Evolutionary conservation across 2,329 filamentous ascomycete species (phyloP).

Genomic region (Neofusicoccum cordaticola): DNA sequence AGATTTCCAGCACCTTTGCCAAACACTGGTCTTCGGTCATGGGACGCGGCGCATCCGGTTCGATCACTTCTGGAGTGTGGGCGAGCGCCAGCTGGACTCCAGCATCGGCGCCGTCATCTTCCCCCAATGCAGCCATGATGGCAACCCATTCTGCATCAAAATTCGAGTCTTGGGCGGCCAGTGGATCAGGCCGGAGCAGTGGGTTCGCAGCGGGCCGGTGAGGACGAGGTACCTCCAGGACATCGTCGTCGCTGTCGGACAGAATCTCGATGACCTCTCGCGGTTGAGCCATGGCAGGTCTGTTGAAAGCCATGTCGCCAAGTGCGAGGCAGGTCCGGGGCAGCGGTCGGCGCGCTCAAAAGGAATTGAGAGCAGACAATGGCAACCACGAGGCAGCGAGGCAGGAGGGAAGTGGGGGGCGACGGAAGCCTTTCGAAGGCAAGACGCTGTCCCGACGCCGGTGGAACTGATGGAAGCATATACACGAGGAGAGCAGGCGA

Average conservation of each 20-base stretch:
- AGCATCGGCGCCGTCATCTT: background rate
- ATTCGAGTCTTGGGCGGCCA: too few relatives aligned
- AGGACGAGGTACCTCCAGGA: background rate
- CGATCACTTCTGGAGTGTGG: background rate
- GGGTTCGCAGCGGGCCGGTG: background rate
- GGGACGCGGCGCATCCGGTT: background rate
- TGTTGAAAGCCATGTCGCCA: background rate
- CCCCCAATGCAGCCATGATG: background rate
- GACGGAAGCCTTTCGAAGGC: background rate
- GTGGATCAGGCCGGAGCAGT: background rate
- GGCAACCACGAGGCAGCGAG: background rate
- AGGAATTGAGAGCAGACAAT: background rate
- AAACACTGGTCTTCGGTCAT: conserved; percentile 27
- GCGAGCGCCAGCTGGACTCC: too few relatives aligned
- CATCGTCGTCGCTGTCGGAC: background rate
- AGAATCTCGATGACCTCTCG: conserved; percentile 10
- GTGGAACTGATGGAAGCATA: background rate
- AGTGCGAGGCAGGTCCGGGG: background rate
- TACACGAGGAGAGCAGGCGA: background rate
- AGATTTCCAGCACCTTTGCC: conserved; percentile 31
- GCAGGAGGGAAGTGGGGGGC: background rate
- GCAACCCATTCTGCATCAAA: background rate
- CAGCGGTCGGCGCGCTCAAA: background rate
- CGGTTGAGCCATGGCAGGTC: background rate
- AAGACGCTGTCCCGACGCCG: background rate